Evolutionary conservation across 2,329 filamentous ascomycete species (phyloP).

Genomic region (Thyridium curvatum): DNA sequence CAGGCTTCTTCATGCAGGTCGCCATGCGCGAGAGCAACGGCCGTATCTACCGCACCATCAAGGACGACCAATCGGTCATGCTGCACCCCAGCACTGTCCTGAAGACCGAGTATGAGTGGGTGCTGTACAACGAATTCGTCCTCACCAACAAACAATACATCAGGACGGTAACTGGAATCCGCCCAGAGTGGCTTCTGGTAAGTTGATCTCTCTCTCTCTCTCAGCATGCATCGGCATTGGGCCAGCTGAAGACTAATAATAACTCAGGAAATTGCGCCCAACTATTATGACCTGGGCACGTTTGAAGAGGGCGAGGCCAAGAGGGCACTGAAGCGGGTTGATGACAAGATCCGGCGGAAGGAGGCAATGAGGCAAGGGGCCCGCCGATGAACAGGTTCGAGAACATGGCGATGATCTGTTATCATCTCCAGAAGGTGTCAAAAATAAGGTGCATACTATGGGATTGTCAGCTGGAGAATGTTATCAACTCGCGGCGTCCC

Average conservation of each 20-base stretch:
- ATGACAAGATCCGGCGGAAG: conserved; percentile 55
- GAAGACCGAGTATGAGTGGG: conserved; percentile 86
- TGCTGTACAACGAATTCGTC: conserved; percentile 97
- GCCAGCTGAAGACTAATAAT: conserved; percentile 19
- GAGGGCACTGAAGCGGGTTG: conserved; percentile 51
- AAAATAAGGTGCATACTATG: no score
- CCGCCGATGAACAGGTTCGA: no score
- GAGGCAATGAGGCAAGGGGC: conserved; percentile 44
- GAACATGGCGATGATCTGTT: no score
- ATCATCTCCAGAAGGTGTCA: no score
- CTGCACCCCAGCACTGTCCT: conserved; percentile 92
- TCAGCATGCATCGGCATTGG: neutral
- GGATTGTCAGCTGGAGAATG: no score
- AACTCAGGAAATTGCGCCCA: conserved; percentile 78
- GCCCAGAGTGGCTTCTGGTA: conserved; percentile 90
- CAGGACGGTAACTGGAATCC: conserved; percentile 83
- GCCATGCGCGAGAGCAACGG: conserved; percentile 81
- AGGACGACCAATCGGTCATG: conserved; percentile 90
- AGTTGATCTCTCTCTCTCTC: conserved; percentile 22
- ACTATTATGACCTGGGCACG: conserved; percentile 79
- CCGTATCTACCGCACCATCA: conserved; percentile 92
- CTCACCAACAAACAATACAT: conserved; percentile 98
- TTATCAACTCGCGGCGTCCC: no score
- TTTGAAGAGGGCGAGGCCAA: conserved; percentile 87
- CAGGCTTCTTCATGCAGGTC: conserved; percentile 99